Percentiles rank a stretch among this genome's conserved stretches.
Evolutionary conservation across 805 yeast species (phyloP).

Genomic region (Teunomyces cretensis): DNA sequence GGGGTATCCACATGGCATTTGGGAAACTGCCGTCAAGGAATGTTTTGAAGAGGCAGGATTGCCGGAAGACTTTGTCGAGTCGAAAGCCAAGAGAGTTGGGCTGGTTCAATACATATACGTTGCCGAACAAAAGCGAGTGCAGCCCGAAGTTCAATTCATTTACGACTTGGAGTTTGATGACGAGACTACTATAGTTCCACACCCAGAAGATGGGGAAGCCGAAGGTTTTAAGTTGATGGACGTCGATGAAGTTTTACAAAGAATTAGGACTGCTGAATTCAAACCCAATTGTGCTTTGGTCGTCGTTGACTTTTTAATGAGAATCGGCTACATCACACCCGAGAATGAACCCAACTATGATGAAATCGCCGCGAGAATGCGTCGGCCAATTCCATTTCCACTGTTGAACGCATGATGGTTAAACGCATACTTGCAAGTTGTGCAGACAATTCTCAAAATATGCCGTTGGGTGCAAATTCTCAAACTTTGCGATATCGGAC

Average conservation of each 20-base stretch:
- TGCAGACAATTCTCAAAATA: too few relatives aligned
- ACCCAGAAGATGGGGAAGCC: slow-evolving; percentile 55
- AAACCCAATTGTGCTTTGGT: slow-evolving; percentile 88
- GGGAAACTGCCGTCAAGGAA: slow-evolving; percentile 82
- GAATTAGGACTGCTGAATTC: slow-evolving; percentile 61
- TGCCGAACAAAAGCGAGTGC: slow-evolving; percentile 55
- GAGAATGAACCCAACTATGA: slow-evolving; percentile 65
- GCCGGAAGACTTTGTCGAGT: slow-evolving; percentile 46
- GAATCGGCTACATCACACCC: slow-evolving; percentile 72
- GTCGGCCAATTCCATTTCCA: slow-evolving; percentile 74
- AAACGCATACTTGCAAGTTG: too few relatives aligned
- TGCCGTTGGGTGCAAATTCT: too few relatives aligned
- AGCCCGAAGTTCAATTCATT: slow-evolving; percentile 84
- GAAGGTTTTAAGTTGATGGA: slow-evolving; percentile 66
- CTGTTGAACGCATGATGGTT: slow-evolving; percentile 6
- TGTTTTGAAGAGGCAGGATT: slow-evolving; percentile 90
- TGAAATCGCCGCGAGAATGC: slow-evolving; percentile 61
- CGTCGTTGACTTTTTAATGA: slow-evolving; percentile 78
- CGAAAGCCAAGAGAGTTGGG: slow-evolving; percentile 54
- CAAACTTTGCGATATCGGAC: too few relatives aligned
- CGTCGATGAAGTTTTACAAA: slow-evolving; percentile 52
- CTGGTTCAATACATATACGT: slow-evolving; percentile 65
- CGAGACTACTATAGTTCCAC: slow-evolving; percentile 44
- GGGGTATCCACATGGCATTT: slow-evolving; percentile 72
- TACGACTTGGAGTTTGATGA: slow-evolving; percentile 66